phyloP scores from a whole-genome alignment of 805 yeast species.

The Spathaspora hagerdaliae region DNA sequence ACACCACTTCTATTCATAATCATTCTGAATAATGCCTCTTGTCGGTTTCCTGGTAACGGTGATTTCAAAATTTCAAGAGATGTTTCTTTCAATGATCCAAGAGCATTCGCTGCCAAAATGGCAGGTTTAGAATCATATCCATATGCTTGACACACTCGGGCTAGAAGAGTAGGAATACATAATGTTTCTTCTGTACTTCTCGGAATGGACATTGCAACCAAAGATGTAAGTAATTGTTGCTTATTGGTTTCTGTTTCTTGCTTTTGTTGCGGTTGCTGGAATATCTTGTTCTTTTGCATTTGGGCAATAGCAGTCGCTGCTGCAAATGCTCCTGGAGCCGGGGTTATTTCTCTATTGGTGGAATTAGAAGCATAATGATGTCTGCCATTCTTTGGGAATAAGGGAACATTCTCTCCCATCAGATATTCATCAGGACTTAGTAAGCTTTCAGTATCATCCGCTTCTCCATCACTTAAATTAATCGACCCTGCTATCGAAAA shows the following conservation, averaged over 20 bases:
- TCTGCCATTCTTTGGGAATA: background rate
- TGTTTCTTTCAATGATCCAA: constrained; percentile 61
- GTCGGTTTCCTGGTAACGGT: constrained; percentile 8
- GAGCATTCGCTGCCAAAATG: constrained; percentile 63
- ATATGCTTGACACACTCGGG: constrained; percentile 63
- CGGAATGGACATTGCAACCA: constrained; percentile 70
- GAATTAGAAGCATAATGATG: constrained; percentile 4
- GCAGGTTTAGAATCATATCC: constrained; percentile 72
- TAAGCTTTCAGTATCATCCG: constrained; percentile 25
- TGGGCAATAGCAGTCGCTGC: constrained; percentile 62
- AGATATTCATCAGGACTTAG: constrained; percentile 25
- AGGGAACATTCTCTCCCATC: constrained; percentile 3
- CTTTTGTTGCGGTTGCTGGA: constrained; percentile 14
- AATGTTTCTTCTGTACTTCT: constrained; percentile 76
- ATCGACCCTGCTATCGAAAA: constrained; percentile 28
- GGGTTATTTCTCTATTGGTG: constrained; percentile 44
- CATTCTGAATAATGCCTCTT: constrained; percentile 14
- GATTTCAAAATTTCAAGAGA: constrained; percentile 7
- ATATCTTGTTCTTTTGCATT: constrained; percentile 35
- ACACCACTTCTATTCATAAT: constrained; percentile 24
- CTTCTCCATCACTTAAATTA: constrained; percentile 42
- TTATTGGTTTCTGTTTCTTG: constrained; percentile 28
- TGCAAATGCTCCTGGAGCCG: constrained; percentile 71
- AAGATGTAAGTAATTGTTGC: constrained; percentile 33
- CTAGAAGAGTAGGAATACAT: constrained; percentile 67